Base-by-base conservation (phyloP, 2,329 filamentous ascomycete genomes). In the Leptodontidium sp. region DNA sequence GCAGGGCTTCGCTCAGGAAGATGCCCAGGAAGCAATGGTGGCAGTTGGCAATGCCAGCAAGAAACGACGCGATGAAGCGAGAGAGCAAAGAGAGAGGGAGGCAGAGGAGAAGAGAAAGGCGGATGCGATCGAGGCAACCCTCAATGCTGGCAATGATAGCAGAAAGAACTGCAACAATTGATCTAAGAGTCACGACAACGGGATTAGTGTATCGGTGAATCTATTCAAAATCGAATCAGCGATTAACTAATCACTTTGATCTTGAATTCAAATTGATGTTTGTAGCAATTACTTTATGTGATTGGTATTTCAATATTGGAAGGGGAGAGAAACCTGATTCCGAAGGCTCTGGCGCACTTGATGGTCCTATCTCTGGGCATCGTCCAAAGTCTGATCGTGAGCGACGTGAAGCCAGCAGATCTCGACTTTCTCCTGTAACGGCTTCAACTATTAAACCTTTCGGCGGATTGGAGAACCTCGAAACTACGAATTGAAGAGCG, bases 1-100 rank as follows among this genome's bases (percentile, higher is more conserved):
- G 29, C 50, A 53, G 50, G 50, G 50, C 50, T 53, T 53, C 50
- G 50, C 50, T 32, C 50, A 53, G n/a, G 50, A 53, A 53, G 50
- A 53, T 53, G 50, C 50, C 50, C 50, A 53, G 5, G 50, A 53
- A 53, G 50, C 50, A 6, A 53, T 53, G 50, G 8, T 53, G 21
- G 29, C 24, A 53, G 50, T 21, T 14, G 50, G 50, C 21, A 53
- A 53, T 53, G 4, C n/a, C 29, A 53, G 50, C 21, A 53, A 53
- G n/a, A 53, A 4, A 26, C 26, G 21, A 17, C 40, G 40, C 40
- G 40, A 45, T 11, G 11, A 45, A 45, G 40, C 40, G 40, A 45
- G 40, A 45, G 40, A 45, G 11, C 11, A 45, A 45, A 12, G 40
- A 14, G 5, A 45, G 40, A 45, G 40, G 14, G 26, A 35, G 8